A percentile compares a stretch with the other conserved stretches of the same genome.
Conservation (phyloP, 2,329 filamentous ascomycete genomes). For the Cadophora malorum region DNA sequence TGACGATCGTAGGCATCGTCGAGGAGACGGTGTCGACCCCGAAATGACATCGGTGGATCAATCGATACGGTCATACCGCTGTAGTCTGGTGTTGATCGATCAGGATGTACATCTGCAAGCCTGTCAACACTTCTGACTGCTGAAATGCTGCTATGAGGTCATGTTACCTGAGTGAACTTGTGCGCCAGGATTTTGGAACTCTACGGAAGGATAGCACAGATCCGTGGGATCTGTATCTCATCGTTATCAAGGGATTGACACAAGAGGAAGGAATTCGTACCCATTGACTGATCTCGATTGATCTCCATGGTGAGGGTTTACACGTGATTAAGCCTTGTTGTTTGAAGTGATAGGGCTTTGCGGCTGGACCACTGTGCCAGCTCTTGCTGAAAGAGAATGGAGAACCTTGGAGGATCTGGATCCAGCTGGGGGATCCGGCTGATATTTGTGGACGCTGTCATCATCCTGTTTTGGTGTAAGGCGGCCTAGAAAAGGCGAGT, state of each 20-base stretch:
- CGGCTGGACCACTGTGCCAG: constrained; percentile 12
- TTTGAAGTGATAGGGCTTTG: neutral
- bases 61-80: constrained; percentile 2
- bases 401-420: constrained; percentile 6
- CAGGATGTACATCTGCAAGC: neutral
- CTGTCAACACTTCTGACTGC: neutral
- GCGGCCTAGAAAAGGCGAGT: constrained; percentile 16
- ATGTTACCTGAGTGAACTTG: constrained; percentile 5
- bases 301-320: neutral
- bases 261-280: neutral
- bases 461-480: constrained; percentile 25
- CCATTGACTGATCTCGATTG: neutral
- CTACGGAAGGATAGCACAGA: neutral
- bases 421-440: constrained; percentile 26
- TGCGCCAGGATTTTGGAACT: neutral
- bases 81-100: neutral
- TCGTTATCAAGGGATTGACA: neutral
- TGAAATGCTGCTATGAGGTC: neutral
- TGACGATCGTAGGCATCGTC: constrained; percentile 24
- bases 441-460: constrained; percentile 25
- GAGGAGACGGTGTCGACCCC: constrained; percentile 27
- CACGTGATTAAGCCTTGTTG: neutral
- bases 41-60: constrained; percentile 28
- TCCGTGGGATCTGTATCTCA: neutral
- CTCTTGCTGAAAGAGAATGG: constrained; percentile 4